Conservation (phyloP, 768 basidiomycete species). For the Jaapia argillacea region DNA sequence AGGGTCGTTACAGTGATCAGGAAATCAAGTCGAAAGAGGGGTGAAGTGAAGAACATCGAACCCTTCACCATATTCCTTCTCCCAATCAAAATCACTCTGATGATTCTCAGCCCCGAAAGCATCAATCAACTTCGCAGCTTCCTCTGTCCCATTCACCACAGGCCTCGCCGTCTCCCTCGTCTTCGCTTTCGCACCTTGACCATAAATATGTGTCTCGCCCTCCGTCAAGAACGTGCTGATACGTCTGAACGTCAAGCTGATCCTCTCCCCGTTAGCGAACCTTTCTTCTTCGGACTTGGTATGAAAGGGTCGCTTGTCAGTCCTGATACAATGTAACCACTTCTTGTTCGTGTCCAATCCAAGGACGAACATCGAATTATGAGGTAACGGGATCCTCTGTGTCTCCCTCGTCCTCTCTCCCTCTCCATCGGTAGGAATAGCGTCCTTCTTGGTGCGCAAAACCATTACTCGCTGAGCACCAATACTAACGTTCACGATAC, state of each 20-base stretch:
- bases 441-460: slow-evolving; percentile 55
- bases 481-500: slow-evolving; percentile 73
- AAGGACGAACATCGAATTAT: slow-evolving; percentile 79
- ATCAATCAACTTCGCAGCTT: slow-evolving; percentile 38
- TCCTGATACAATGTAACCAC: slow-evolving; percentile 72
- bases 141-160: slow-evolving; percentile 42
- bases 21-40: too few relatives aligned
- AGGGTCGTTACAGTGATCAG: too few relatives aligned
- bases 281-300: slow-evolving; percentile 48
- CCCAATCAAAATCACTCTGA: slow-evolving; percentile 62
- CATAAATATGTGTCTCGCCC: slow-evolving; percentile 47
- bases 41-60: slow-evolving; percentile 51
- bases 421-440: background rate
- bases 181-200: slow-evolving; percentile 66
- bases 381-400: slow-evolving; percentile 65
- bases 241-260: slow-evolving; percentile 71
- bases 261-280: slow-evolving; percentile 48
- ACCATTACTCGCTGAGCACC: slow-evolving; percentile 74
- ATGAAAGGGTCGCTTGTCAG: slow-evolving; percentile 54
- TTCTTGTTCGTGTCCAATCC: slow-evolving; percentile 61
- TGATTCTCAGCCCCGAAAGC: slow-evolving; percentile 75
- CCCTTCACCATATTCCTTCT: slow-evolving; percentile 50
- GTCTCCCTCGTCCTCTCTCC: slow-evolving; percentile 9
- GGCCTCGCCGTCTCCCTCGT: slow-evolving; percentile 37
- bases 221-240: slow-evolving; percentile 66